Base-by-base conservation (phyloP, 176 grass and related monocot species). In the Pharus latifolius region DNA sequence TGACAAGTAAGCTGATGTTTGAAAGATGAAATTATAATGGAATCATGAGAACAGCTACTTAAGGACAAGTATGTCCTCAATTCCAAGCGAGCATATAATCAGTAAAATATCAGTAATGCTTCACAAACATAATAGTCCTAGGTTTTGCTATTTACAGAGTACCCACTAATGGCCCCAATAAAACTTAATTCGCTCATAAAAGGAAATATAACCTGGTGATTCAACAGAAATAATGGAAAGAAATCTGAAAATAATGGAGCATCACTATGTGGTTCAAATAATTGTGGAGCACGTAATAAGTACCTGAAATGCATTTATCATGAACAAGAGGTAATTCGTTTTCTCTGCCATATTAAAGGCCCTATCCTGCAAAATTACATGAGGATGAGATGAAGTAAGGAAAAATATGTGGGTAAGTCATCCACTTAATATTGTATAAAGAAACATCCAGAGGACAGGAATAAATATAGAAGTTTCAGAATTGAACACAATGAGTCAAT, bases 281-380 rank as follows among this genome's bases (percentile, higher is more conserved):
- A 16, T 16, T 49, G 2, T 23, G 31, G 55, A 78, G 25, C 34
- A 32, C 27, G 30, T 49, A 69, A 28, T 20, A 37, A 60, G 53
- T 87, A 96, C 91, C 91, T 99, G 87, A 82, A 99, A 99, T 4
- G 84, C 84, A 83, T 99, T 91, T 81, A 99, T 99, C 87, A 99
- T 83, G 82, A 94, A 99, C 55, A 99, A 67, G 16, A 99, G 88
- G 59, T 99, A 94, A 63, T 91, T 99, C 41, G 90, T 99, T 77
- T 88, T 99, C 76, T 99, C 95, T 38, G 90, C 76, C 85, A 88
- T 94, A 68, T 58, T 84, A 59, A 86, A 76, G 7, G 63, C 31
- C 73, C 76, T 94, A 73, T 87, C 87, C 94, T 97, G 72, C 67
- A 75, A 75, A 47, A 76, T 18, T 78, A 55, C 56, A 56, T 35